phyloP scores from a whole-genome alignment of 495 filamentous ascomycete species.

The Penicillium psychrofluorescens region DNA sequence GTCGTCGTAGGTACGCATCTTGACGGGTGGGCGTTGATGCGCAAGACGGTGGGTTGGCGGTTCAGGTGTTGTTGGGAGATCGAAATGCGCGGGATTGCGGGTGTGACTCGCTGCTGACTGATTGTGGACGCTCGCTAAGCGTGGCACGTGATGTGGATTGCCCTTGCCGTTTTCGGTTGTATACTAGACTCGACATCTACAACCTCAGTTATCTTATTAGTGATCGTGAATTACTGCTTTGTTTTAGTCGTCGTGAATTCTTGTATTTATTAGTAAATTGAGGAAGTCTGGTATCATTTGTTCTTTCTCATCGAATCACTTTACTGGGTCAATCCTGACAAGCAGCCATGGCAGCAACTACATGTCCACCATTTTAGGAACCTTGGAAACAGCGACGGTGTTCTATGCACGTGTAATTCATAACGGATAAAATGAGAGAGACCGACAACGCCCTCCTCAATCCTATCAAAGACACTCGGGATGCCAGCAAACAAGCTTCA shows the following conservation, averaged over 20 bases:
- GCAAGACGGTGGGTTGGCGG: slow-evolving; percentile 35
- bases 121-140: slow-evolving; percentile 45
- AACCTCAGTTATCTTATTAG: neutral
- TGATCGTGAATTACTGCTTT: no score
- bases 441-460: no score
- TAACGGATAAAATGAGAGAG: no score
- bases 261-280: no score
- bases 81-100: slow-evolving; percentile 28
- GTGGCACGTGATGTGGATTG: slow-evolving; percentile 36
- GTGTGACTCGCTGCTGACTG: slow-evolving; percentile 26
- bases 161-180: slow-evolving; percentile 24
- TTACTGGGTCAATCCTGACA: no score
- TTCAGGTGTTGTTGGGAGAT: slow-evolving; percentile 41
- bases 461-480: neutral
- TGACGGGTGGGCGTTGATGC: slow-evolving; percentile 49
- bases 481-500: slow-evolving; percentile 14
- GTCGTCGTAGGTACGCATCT: slow-evolving; percentile 98
- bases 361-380: no score
- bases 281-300: no score
- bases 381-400: no score
- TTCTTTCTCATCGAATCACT: no score
- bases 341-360: no score
- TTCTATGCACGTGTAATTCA: no score
- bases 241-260: no score
- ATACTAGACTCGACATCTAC: neutral